Evolutionary conservation across 2,329 filamentous ascomycete genomes (phyloP).

Genomic region (Parascedosporium putredinis): DNA sequence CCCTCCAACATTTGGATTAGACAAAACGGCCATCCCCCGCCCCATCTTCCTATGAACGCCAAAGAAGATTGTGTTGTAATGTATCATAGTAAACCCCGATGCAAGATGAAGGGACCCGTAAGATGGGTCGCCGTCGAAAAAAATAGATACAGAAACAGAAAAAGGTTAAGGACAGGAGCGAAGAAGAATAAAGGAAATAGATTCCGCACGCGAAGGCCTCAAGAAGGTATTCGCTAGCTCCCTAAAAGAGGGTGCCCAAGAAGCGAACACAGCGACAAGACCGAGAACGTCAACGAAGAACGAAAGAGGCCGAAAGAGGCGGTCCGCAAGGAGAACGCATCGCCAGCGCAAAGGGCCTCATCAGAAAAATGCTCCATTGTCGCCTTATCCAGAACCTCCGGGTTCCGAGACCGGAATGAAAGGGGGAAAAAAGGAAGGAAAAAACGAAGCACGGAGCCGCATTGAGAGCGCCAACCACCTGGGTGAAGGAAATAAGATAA

Average conservation of each 20-base stretch:
- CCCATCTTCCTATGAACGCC: neutral
- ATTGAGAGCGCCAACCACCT: neutral
- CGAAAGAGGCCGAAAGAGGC: too few species aligned
- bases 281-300: too few species aligned
- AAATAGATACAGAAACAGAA: constrained; percentile 8
- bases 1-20: neutral
- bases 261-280: too few species aligned
- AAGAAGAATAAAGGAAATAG: constrained; percentile 5
- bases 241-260: neutral
- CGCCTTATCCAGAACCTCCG: too few species aligned
- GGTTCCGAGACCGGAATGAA: neutral
- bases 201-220: too few species aligned
- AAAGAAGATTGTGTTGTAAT: neutral
- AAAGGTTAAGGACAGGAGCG: constrained; percentile 7
- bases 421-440: neutral
- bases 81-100: neutral
- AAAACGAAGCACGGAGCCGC: too few species aligned
- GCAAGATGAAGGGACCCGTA: neutral
- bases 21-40: neutral
- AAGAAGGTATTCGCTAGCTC: neutral
- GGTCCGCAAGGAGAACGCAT: too few species aligned
- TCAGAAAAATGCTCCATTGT: too few species aligned
- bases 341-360: too few species aligned
- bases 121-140: too few species aligned
- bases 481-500: neutral